Evolutionary conservation across 345 rosid genomes (phyloP).

Genomic region (Camelina sativa): DNA sequence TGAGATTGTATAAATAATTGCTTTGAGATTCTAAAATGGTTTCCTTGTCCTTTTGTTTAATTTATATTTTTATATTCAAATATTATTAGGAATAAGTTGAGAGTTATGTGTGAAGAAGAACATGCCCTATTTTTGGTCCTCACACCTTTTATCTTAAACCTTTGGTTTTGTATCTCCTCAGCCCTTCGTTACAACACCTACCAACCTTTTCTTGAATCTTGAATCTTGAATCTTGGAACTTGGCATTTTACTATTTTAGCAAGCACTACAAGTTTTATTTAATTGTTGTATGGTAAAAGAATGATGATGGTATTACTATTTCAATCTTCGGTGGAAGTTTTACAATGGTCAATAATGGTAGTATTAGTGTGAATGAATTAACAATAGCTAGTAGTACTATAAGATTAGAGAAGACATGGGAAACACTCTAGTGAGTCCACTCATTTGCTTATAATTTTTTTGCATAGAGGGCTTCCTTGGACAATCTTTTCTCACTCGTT

Average conservation of each 20-base stretch:
- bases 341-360: background rate
- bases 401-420: no score
- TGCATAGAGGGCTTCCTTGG: background rate
- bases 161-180: conserved; percentile 14
- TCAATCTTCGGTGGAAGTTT: background rate
- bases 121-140: conserved; percentile 33
- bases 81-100: background rate
- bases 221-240: conserved; percentile 16
- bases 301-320: background rate
- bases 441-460: background rate
- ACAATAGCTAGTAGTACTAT: no score
- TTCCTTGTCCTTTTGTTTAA: background rate
- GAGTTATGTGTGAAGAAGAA: conserved; percentile 8
- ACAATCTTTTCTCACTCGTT: background rate
- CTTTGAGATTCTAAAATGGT: background rate
- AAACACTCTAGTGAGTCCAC: no score
- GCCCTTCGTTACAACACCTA: conserved; percentile 10
- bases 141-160: conserved; percentile 19
- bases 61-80: background rate
- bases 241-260: background rate
- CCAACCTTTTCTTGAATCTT: conserved; percentile 23
- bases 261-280: background rate
- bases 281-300: background rate
- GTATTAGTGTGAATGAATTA: background rate
- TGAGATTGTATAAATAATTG: no score